A percentile compares a stretch with the other conserved stretches of the same genome.
Evolutionary conservation across 2,329 filamentous ascomycete genomes (phyloP).

Genomic region (Lecanicillium sp.): DNA sequence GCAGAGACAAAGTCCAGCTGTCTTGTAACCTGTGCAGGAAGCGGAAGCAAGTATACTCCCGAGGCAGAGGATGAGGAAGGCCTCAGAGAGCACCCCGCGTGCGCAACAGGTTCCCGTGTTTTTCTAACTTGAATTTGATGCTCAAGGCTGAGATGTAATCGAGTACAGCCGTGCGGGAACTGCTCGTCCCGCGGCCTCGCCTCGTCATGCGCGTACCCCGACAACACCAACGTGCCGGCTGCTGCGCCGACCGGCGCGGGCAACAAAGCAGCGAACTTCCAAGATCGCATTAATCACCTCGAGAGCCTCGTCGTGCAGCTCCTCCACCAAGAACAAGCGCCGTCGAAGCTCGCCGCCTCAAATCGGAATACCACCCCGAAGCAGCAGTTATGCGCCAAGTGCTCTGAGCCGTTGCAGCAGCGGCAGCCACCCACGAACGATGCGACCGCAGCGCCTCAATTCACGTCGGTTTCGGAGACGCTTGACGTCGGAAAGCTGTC

Average conservation of each 20-base stretch:
- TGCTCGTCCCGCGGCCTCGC: constrained; percentile 23
- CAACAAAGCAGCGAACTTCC: constrained; percentile 9
- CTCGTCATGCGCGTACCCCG: constrained; percentile 24
- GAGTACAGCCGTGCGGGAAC: constrained; percentile 25
- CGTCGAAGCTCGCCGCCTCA: background rate
- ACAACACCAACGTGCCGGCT: constrained; percentile 21
- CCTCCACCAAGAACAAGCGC: background rate
- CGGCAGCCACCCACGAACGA: background rate
- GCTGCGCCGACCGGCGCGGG: constrained; percentile 5
- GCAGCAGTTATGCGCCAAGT: constrained; percentile 2
- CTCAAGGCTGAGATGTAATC: constrained; percentile 28
- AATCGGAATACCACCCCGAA: background rate
- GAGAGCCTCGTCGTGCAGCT: constrained; percentile 22
- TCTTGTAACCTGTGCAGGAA: constrained; percentile 11
- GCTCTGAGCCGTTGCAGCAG: background rate
- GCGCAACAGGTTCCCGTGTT: no score
- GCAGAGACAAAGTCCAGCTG: constrained; percentile 10
- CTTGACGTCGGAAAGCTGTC: constrained; percentile 6
- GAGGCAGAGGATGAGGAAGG: no score
- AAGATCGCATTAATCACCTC: constrained; percentile 24
- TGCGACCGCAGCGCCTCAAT: background rate
- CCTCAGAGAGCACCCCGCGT: no score
- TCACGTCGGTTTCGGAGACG: background rate
- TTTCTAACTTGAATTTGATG: background rate
- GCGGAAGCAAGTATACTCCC: constrained; percentile 8